phyloP scores from a whole-genome alignment of 2,329 filamentous ascomycete species.

The Bertia moriformis region DNA sequence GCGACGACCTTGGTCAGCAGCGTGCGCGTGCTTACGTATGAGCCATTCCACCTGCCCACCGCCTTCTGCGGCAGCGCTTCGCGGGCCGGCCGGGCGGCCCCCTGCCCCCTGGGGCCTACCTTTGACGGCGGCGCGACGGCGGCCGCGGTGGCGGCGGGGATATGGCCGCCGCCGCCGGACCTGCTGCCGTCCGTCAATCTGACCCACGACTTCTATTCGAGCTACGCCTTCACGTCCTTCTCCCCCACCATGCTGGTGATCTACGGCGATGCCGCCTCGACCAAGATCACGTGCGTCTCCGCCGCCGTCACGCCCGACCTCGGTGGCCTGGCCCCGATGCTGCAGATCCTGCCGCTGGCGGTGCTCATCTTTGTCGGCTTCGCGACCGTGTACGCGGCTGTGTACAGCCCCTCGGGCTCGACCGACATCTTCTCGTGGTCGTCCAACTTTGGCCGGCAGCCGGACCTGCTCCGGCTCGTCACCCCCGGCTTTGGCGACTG shows the following conservation, averaged over 20 bases:
- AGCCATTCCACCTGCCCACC: constrained; percentile 39
- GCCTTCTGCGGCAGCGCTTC: constrained; percentile 56
- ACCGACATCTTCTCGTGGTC: constrained; percentile 86
- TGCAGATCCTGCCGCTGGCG: constrained; percentile 64
- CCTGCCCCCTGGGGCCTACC: constrained; percentile 63
- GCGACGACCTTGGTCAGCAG: constrained; percentile 61
- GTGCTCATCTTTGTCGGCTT: constrained; percentile 68
- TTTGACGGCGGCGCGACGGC: no score
- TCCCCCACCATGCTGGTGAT: constrained; percentile 58
- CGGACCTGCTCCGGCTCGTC: constrained; percentile 77
- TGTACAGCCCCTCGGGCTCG: constrained; percentile 88
- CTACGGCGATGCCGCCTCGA: constrained; percentile 52
- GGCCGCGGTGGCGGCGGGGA: constrained; percentile 1
- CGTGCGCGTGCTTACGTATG: constrained; percentile 67
- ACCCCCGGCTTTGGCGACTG: constrained; percentile 95
- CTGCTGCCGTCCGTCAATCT: constrained; percentile 60
- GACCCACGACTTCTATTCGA: constrained; percentile 60
- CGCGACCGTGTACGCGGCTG: constrained; percentile 70
- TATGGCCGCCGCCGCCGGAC: constrained; percentile 11
- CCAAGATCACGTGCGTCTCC: constrained; percentile 65
- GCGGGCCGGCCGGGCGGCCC: constrained; percentile 40
- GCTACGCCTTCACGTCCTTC: constrained; percentile 76
- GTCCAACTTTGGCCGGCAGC: constrained; percentile 92
- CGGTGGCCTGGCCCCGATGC: constrained; percentile 50
- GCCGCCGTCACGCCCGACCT: constrained; percentile 75